phyloP scores from a whole-genome alignment of 2,329 filamentous ascomycete species.

The Aphanocladium album region DNA sequence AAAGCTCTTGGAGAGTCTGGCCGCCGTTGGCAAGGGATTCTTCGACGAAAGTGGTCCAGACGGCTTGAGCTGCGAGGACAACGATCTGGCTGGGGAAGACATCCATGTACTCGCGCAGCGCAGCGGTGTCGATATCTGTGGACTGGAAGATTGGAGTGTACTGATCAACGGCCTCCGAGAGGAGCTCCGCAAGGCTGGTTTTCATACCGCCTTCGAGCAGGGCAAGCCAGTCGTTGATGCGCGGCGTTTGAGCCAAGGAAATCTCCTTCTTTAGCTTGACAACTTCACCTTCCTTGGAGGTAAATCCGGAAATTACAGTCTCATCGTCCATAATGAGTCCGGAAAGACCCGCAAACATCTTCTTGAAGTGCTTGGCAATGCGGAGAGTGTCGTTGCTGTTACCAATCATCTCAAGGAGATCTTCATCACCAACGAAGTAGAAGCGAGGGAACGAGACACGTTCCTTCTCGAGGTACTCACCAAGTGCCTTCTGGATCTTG shows the following conservation, averaged over 20 bases:
- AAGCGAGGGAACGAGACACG: conserved; percentile 96
- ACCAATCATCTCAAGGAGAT: conserved; percentile 96
- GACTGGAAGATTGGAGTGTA: conserved; percentile 75
- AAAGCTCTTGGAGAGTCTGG: conserved; percentile 61
- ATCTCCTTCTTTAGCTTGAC: conserved; percentile 87
- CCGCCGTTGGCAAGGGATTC: conserved; percentile 69
- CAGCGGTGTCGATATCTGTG: conserved; percentile 61
- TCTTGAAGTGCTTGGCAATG: conserved; percentile 97
- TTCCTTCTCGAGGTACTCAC: conserved; percentile 97
- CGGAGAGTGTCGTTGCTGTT: conserved; percentile 97
- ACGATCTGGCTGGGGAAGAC: conserved; percentile 91
- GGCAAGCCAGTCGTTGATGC: conserved; percentile 98
- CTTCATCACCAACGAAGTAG: conserved; percentile 99
- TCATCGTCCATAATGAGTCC: conserved; percentile 90
- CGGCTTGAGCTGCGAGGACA: conserved; percentile 87
- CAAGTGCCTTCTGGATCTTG: conserved; percentile 98
- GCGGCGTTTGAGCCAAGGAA: conserved; percentile 85
- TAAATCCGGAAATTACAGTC: conserved; percentile 82
- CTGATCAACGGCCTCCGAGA: conserved; percentile 78
- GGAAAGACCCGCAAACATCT: conserved; percentile 98
- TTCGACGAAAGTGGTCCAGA: conserved; percentile 88
- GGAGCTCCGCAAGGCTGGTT: conserved; percentile 80
- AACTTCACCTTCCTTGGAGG: conserved; percentile 89
- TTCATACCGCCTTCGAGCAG: conserved; percentile 93
- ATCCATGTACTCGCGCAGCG: conserved; percentile 74